phyloP scores from a whole-genome alignment of 2,329 filamentous ascomycete species.

The Fonsecaea erecta region DNA sequence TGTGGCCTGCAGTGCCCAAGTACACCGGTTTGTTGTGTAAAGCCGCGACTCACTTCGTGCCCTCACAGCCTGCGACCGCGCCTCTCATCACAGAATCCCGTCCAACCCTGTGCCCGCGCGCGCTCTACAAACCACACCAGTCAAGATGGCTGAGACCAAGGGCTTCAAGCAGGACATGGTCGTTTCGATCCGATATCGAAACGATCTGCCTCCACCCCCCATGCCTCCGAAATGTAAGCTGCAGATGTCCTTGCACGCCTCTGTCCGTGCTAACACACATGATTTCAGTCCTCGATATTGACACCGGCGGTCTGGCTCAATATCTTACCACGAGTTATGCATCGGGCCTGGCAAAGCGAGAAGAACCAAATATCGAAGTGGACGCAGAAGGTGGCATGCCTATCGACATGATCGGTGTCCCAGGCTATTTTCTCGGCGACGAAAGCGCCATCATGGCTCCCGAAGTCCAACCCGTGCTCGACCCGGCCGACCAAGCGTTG shows the following conservation, averaged over 20 bases:
- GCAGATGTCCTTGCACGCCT: not conserved
- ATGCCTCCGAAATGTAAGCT: conserved; percentile 77
- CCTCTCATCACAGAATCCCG: not conserved
- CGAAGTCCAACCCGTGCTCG: conserved; percentile 70
- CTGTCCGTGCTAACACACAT: not conserved
- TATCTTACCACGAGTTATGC: conserved; percentile 92
- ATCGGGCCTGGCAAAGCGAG: conserved; percentile 83
- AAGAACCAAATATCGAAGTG: conserved; percentile 93
- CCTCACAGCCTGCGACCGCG: not conserved
- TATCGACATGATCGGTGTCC: conserved; percentile 91
- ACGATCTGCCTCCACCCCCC: conserved; percentile 90
- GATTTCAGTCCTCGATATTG: conserved; percentile 76
- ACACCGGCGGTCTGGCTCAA: conserved; percentile 86
- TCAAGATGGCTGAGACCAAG: conserved; percentile 37
- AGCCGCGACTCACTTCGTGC: not conserved
- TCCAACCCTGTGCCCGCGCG: not conserved
- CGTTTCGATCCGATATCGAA: conserved; percentile 91
- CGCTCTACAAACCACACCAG: not conserved
- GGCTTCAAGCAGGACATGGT: conserved; percentile 91
- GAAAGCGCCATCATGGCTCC: conserved; percentile 88
- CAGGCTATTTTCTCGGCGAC: conserved; percentile 91
- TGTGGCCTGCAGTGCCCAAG: not conserved
- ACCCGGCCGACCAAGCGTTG: conserved; percentile 82
- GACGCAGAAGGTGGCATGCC: conserved; percentile 99
- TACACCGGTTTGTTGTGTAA: not conserved